phyloP scores from a whole-genome alignment of 2,329 filamentous ascomycete species.

The Escovopsis sp. region DNA sequence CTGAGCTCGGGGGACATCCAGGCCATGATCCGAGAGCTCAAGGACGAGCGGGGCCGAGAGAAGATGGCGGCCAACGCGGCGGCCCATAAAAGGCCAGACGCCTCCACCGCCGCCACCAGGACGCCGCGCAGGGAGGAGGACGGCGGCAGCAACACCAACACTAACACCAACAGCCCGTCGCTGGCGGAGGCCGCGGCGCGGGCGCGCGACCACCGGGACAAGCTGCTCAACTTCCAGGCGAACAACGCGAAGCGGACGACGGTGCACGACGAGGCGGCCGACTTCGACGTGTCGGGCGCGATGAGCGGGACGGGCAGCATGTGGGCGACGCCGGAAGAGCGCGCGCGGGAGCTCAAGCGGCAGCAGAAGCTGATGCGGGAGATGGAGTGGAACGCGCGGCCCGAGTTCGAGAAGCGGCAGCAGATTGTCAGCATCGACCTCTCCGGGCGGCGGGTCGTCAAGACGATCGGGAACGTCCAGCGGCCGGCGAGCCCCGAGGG shows the following conservation, averaged over 20 bases:
- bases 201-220: conserved; percentile 68
- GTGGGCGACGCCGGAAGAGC: conserved; percentile 74
- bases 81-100: conserved; percentile 49
- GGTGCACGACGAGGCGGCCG: conserved; percentile 69
- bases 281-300: conserved; percentile 38
- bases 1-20: conserved; percentile 62
- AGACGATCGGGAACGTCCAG: conserved; percentile 51
- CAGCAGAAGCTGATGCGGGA: conserved; percentile 75
- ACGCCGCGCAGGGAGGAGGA: conserved; percentile 24
- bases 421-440: conserved; percentile 79
- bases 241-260: conserved; percentile 75
- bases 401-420: conserved; percentile 78
- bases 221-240: conserved; percentile 66
- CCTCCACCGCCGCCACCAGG: conserved; percentile 46
- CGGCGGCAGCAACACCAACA: too few species aligned
- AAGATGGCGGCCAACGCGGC: conserved; percentile 71
- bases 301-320: conserved; percentile 37
- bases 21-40: conserved; percentile 69
- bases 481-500: conserved; percentile 39
- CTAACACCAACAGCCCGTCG: conserved; percentile 13
- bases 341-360: conserved; percentile 67
- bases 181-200: conserved; percentile 46
- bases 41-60: conserved; percentile 75
- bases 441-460: conserved; percentile 61
- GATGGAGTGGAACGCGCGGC: conserved; percentile 71